These are phyloP conservation scores for Rhodomyrtus psidioides DNA, from an alignment of 441 rosid genomes.

Conservation along the genomic window DNA sequence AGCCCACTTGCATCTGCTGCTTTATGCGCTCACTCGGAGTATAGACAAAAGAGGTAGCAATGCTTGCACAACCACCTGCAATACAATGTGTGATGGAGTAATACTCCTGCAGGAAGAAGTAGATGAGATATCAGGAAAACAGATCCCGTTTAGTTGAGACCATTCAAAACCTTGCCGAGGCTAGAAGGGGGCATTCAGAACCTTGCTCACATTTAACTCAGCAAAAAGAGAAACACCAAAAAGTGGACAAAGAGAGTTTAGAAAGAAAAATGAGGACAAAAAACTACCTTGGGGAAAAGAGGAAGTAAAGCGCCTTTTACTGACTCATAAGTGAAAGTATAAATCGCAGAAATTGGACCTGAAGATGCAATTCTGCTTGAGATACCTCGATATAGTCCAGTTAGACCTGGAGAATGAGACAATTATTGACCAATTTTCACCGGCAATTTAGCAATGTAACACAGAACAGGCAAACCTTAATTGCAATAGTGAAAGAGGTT, in stretches of 20 bases:
- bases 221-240: not conserved
- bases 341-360: slow-evolving; percentile 88
- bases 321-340: slow-evolving; percentile 79
- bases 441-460: not conserved
- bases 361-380: slow-evolving; percentile 74
- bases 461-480: not conserved
- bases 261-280: not conserved
- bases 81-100: slow-evolving; percentile 71
- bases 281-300: slow-evolving; percentile 55
- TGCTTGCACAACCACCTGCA: slow-evolving; percentile 90
- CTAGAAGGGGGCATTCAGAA: not conserved
- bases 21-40: slow-evolving; percentile 88
- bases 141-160: not conserved
- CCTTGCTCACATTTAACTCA: not conserved
- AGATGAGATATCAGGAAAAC: not conserved
- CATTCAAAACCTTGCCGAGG: not conserved
- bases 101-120: slow-evolving; percentile 46
- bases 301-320: slow-evolving; percentile 77
- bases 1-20: slow-evolving; percentile 97
- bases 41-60: slow-evolving; percentile 86
- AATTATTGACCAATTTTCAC: slow-evolving; percentile 1
- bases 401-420: slow-evolving; percentile 41
- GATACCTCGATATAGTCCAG: slow-evolving; percentile 73
- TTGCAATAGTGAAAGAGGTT: not conserved
- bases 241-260: not conserved